Conservation (phyloP, 2,329 filamentous ascomycete genomes). For the Fusarium euwallaceae region DNA sequence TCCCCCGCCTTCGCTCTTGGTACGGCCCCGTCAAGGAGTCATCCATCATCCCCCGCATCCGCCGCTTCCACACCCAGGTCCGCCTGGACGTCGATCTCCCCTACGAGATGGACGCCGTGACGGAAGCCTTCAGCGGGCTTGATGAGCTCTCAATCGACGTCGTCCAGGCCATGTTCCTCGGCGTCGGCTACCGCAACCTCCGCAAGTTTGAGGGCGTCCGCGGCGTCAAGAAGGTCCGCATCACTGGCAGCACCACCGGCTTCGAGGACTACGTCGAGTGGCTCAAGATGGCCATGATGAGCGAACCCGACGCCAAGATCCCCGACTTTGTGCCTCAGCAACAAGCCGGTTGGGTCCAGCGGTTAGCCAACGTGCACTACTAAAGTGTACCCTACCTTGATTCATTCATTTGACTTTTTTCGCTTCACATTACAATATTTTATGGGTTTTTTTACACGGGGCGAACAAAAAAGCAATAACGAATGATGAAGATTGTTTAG, state of each 20-base stretch:
- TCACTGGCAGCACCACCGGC: slow-evolving; percentile 56
- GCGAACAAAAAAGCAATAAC: slow-evolving; percentile 31
- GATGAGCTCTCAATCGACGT: slow-evolving; percentile 57
- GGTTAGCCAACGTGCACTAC: slow-evolving; percentile 42
- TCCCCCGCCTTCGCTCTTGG: slow-evolving; percentile 55
- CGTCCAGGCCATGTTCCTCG: slow-evolving; percentile 55
- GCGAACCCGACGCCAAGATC: slow-evolving; percentile 37
- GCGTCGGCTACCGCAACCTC: slow-evolving; percentile 55
- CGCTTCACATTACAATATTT: slow-evolving; percentile 6
- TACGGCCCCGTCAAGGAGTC: slow-evolving; percentile 50
- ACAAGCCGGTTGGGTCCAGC: slow-evolving; percentile 40
- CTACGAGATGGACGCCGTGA: slow-evolving; percentile 49
- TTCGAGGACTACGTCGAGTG: slow-evolving; percentile 59
- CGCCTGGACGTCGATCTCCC: slow-evolving; percentile 57
- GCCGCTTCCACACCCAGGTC: slow-evolving; percentile 55
- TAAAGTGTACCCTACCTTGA: slow-evolving; percentile 11
- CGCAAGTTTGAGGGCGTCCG: slow-evolving; percentile 58
- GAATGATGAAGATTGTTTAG: slow-evolving; percentile 25
- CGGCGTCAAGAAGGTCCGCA: slow-evolving; percentile 52
- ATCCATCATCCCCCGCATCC: slow-evolving; percentile 50
- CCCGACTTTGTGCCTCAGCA: slow-evolving; percentile 39
- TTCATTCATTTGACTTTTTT: background rate
- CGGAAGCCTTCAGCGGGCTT: slow-evolving; percentile 52
- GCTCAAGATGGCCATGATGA: slow-evolving; percentile 56
- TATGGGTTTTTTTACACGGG: background rate